Evolutionary conservation across 1,284 basidiomycete genomes (phyloP).

Genomic region (Farysia itapuensis): DNA sequence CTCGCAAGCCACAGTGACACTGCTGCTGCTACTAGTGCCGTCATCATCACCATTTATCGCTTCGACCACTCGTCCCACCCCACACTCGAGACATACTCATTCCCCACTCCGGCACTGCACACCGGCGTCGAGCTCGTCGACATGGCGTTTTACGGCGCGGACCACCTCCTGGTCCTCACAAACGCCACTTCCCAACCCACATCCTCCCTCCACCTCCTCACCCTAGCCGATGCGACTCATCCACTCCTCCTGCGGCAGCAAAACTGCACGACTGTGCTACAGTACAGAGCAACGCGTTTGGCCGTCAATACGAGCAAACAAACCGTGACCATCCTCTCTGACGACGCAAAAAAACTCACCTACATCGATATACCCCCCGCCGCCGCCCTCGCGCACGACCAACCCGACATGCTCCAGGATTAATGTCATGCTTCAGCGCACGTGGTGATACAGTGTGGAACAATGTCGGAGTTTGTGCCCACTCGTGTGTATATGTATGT

Average conservation of each 20-base stretch:
- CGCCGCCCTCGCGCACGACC: too few species aligned
- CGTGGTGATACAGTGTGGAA: too few species aligned
- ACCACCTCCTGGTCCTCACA: background rate
- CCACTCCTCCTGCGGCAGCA: background rate
- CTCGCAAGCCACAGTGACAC: too few species aligned
- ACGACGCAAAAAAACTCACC: slow-evolving; percentile 9
- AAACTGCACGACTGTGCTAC: background rate
- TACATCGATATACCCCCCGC: slow-evolving; percentile 15
- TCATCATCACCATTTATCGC: too few species aligned
- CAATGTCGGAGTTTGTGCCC: too few species aligned
- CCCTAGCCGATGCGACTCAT: too few species aligned
- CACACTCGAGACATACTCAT: background rate
- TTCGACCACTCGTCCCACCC: background rate
- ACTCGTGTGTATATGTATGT: too few species aligned
- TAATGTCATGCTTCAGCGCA: too few species aligned
- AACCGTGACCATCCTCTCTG: slow-evolving; percentile 12
- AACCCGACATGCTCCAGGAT: too few species aligned
- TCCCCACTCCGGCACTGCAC: background rate
- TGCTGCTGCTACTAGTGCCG: too few species aligned
- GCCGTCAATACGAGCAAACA: slow-evolving; percentile 29
- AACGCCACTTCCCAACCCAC: background rate
- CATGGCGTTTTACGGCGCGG: background rate
- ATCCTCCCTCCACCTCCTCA: too few species aligned
- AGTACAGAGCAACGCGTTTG: slow-evolving; percentile 1
- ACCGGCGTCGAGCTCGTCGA: slow-evolving; percentile 1